Evolutionary conservation across 2,329 filamentous ascomycete species (phyloP).

Genomic region (Drechslerella coelobrocha): DNA sequence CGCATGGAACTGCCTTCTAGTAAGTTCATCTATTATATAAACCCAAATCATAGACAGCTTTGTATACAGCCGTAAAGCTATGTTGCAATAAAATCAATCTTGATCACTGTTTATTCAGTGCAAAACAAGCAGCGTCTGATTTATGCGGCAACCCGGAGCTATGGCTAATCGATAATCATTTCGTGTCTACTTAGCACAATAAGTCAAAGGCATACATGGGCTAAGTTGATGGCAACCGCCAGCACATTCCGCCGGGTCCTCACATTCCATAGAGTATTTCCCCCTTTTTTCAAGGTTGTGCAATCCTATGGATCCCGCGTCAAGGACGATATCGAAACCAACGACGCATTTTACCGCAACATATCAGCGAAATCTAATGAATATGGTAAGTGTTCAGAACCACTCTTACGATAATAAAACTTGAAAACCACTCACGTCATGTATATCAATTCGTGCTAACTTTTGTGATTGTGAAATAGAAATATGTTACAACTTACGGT

Average conservation of each 20-base stretch:
- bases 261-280: background rate
- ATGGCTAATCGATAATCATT: no score
- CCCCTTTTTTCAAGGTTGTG: background rate
- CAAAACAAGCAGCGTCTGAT: no score
- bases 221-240: background rate
- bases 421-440: background rate
- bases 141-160: no score
- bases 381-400: background rate
- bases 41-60: no score
- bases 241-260: background rate
- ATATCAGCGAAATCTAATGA: background rate
- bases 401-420: background rate
- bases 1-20: conserved; percentile 3
- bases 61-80: background rate
- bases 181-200: no score
- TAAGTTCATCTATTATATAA: no score
- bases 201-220: background rate
- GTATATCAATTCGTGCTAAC: background rate
- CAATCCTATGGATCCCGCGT: background rate
- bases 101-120: no score
- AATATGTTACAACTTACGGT: background rate
- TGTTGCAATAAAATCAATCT: no score
- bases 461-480: background rate
- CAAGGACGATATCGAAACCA: background rate
- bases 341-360: background rate